Evolutionary conservation across 129 eudicot genomes (phyloP).

Genomic region (Gnaphalium uliginosum): DNA sequence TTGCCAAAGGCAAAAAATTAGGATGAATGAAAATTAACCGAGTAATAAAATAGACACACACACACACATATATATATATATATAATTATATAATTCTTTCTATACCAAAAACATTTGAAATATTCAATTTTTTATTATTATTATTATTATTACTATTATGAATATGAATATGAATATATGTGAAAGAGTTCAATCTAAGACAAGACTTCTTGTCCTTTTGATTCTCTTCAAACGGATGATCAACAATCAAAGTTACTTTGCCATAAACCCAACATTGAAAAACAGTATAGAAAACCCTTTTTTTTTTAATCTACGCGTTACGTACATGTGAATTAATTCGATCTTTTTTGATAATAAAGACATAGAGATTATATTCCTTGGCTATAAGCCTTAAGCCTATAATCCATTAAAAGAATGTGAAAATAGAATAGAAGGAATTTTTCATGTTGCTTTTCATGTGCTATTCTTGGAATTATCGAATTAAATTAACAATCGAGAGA

Average conservation of each 20-base stretch:
- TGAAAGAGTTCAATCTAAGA: constrained; percentile 12
- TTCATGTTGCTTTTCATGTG: constrained; percentile 34
- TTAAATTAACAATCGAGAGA: constrained; percentile 16
- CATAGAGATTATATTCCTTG: constrained; percentile 4
- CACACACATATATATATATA: too few relatives aligned
- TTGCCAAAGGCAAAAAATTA: too few relatives aligned
- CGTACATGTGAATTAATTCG: constrained; percentile 4
- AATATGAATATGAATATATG: too few relatives aligned
- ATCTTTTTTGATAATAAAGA: not conserved
- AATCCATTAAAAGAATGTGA: constrained; percentile 5
- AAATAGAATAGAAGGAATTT: not conserved
- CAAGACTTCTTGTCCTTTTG: constrained; percentile 7
- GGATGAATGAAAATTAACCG: too few relatives aligned
- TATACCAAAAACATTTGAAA: too few relatives aligned
- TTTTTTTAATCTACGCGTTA: not conserved
- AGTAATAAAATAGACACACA: too few relatives aligned
- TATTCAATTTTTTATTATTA: too few relatives aligned
- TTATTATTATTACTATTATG: too few relatives aligned
- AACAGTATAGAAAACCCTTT: not conserved
- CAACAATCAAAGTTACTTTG: constrained; percentile 21
- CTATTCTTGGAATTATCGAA: constrained; percentile 22
- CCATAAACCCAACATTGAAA: not conserved
- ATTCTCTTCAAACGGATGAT: constrained; percentile 28
- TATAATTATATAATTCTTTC: too few relatives aligned
- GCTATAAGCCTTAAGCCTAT: constrained; percentile 22